Percentiles rank a stretch among this genome's conserved stretches.
phyloP scores from a whole-genome alignment of 306 rosid species.

The Gynostemma pentaphyllum region DNA sequence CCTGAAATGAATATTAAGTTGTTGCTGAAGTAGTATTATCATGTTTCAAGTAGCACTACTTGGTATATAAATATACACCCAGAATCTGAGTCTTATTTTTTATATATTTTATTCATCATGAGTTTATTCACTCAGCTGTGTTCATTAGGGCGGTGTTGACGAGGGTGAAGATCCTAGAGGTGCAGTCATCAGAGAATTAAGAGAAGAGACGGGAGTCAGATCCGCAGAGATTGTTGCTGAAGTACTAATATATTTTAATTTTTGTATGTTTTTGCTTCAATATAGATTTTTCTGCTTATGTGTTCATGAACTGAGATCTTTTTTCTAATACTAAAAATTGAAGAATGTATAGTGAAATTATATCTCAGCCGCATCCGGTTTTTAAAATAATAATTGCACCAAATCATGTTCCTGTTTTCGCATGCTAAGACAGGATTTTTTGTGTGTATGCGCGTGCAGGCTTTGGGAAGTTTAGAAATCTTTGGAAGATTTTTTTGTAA shows the following conservation, averaged over 20 bases:
- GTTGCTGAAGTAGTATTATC: not conserved
- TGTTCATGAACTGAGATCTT: not conserved
- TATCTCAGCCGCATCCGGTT: not conserved
- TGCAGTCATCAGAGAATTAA: slow-evolving; percentile 69
- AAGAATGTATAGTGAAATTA: not conserved
- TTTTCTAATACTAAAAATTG: not conserved
- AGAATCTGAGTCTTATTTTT: not conserved
- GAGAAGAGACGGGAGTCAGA: slow-evolving; percentile 83
- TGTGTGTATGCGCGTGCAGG: no score
- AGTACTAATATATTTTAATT: slow-evolving; percentile 22
- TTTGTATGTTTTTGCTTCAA: not conserved
- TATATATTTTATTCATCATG: not conserved
- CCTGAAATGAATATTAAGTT: not conserved
- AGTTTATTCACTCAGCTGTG: not conserved
- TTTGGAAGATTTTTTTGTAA: no score
- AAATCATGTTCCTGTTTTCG: not conserved
- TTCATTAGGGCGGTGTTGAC: slow-evolving; percentile 66
- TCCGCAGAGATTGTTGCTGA: slow-evolving; percentile 74
- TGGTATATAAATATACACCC: not conserved
- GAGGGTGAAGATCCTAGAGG: slow-evolving; percentile 76
- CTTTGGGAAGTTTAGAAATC: no score
- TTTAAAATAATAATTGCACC: not conserved
- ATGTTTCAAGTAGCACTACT: not conserved
- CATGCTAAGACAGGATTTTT: not conserved
- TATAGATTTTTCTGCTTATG: not conserved